Conservation (phyloP, 257 asterid genomes). For the Przewalskia tangutica region DNA sequence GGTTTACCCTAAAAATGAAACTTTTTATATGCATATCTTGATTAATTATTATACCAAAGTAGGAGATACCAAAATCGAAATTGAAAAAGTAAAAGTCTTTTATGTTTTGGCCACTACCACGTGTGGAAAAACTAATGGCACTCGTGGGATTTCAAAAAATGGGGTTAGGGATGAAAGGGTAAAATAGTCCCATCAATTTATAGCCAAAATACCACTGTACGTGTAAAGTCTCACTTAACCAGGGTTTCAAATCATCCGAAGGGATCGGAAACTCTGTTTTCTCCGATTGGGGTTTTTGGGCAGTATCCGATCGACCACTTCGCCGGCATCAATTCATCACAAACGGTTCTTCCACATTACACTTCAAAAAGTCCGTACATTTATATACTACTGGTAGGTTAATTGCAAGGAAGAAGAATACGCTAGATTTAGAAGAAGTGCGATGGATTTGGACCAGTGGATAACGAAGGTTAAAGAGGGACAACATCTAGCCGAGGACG, state of each 20-base stretch:
- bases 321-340: background rate
- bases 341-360: background rate
- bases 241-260: constrained; percentile 2
- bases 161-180: background rate
- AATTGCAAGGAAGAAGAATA: background rate
- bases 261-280: background rate
- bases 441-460: constrained; percentile 97
- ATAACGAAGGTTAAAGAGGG: constrained; percentile 82
- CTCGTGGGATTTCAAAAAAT: background rate
- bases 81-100: background rate
- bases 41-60: too few species aligned
- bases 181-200: background rate
- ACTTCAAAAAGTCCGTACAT: background rate
- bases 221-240: background rate
- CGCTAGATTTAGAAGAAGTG: background rate
- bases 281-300: background rate
- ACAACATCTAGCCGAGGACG: constrained; percentile 93
- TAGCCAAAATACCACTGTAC: background rate
- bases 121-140: background rate
- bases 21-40: too few species aligned
- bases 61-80: too few species aligned
- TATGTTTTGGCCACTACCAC: background rate
- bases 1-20: too few species aligned
- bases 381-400: too few species aligned
- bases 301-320: background rate